A percentile compares a stretch with the other conserved stretches of the same genome.
Evolutionary conservation across 208 protist species (phyloP).

Genomic region (Vickermania ingenoplastis): DNA sequence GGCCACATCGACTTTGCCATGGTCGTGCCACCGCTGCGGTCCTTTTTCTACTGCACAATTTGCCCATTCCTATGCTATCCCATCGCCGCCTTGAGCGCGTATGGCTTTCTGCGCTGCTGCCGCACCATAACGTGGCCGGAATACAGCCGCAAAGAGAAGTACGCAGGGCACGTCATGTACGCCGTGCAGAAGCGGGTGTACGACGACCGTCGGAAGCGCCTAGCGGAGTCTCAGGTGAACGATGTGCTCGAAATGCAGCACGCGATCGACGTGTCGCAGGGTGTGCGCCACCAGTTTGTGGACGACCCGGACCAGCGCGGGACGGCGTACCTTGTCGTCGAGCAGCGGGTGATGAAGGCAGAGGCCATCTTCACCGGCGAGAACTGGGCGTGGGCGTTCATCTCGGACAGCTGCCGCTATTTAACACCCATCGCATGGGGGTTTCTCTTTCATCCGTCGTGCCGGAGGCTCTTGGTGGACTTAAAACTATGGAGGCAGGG

Average conservation of each 20-base stretch:
- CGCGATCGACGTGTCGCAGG: constrained; percentile 47
- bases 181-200: constrained; percentile 78
- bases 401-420: constrained; percentile 80
- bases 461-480: constrained; percentile 55
- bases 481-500: constrained; percentile 50
- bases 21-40: constrained; percentile 61
- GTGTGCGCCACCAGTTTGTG: constrained; percentile 69
- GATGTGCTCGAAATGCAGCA: constrained; percentile 65
- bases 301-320: constrained; percentile 53
- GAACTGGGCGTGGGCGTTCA: constrained; percentile 85
- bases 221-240: constrained; percentile 56
- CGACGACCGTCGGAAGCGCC: constrained; percentile 28
- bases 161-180: constrained; percentile 70
- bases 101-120: constrained; percentile 76
- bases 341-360: constrained; percentile 79
- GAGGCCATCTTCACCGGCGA: constrained; percentile 79
- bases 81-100: constrained; percentile 45
- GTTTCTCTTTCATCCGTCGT: constrained; percentile 71
- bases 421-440: constrained; percentile 49
- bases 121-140: constrained; percentile 54
- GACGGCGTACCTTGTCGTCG: constrained; percentile 75
- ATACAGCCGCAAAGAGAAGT: constrained; percentile 55
- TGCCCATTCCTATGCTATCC: constrained; percentile 74
- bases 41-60: constrained; percentile 68
- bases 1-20: constrained; percentile 86